Base-by-base conservation (phyloP, 768 basidiomycete species). In the Megacollybia marginata region DNA sequence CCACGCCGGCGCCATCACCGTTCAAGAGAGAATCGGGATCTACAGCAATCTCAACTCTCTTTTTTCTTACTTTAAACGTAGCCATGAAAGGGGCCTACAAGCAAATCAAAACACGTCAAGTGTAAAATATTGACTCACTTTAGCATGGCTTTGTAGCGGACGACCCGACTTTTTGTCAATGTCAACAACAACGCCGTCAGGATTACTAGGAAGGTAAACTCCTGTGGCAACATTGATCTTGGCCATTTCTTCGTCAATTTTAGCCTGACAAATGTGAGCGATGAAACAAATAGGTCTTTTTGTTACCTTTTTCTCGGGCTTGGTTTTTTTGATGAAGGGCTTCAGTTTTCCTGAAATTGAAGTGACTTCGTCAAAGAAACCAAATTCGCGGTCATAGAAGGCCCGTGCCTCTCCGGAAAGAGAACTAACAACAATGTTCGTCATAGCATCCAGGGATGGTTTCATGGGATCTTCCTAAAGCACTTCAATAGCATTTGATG, bases 221-320 rank as follows among this genome's bases (percentile, higher is more conserved):
- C 96, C 96, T n/a, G 89, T 75, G 42, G 95, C 88, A 12, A 99
- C 89, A 38, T 71, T 68, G 48, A 99, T 92, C 69, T 93, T 94
- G 2, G 88, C 89, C 95, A 99, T 99, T 64, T 98, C 95, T 64
- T 98, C 95, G 62, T 99, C 96, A 49, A 99, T 99, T 69, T 98
- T 99, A 2, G 90, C 92, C 92, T 95, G 20, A 35, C 9, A 49
- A 35, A 48, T 2, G 18, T 10, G 8, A 10, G 18, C 43, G 20
- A 36, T 35, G 1, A 34, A 23, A n/a, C 34, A 38, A 33, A 32
- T 16, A 42, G 5, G 18, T 13, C 23, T 6, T 34, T 13, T 15
- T 48, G 58, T 31, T 40, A 81, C 94, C 81, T 99, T 99, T 71
- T 99, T 99, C 70, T 98, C 96, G 0, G 87, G 80, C 59, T 97